Base-by-base conservation (phyloP, 192 early-diverging fungal genomes). In the Oehlia diaphana region DNA sequence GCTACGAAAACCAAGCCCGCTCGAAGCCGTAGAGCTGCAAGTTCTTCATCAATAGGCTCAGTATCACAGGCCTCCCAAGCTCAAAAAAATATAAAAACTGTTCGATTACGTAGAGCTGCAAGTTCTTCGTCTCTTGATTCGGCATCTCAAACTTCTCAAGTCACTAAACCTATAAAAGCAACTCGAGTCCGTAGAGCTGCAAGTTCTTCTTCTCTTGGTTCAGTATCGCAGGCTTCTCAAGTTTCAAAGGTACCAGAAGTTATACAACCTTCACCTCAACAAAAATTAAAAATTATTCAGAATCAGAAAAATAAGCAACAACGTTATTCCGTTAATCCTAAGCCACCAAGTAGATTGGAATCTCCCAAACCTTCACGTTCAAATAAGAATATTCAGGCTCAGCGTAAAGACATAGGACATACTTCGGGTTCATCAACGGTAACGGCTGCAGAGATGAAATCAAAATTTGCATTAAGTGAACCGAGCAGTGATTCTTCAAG, bases 401-500 rank as follows among this genome's bases (percentile, higher is more conserved):
- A 58, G 16, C 53, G 16, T 6, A 58, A 58, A 58, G 53, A 58
- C 16, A 58, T 58, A 16, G 53, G 53, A 1, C 53, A 58, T 21
- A 58, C 53, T 58, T 58, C 16, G 14, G 53, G 53, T 58, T 58
- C 53, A 21, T 58, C 68, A 70, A 39, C 9, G 7, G 9, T 42
- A 44, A 70, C 37, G 10, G 14, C 71, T 50, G 47, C 10, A 28
- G 44, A 64, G 4, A 9, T 35, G 23, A 63, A 9, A 49, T 31
- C 65, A 28, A 70, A 42, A 70, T 44, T 26, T 44, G 37, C 16
- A 35, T n/a, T 37, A 39, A 21, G 16, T 16, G 33, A 70, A 39
- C 33, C 68, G 9, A 70, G 68, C 47, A 58, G 53, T 58, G 53
- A 21, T 58, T 58, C 53, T n/a, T 28, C 63, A 31, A 79, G 82